These are phyloP conservation scores for Botrytis hyacinthi DNA, from an alignment of 2,329 filamentous ascomycete genomes.

Conservation along the genomic window DNA sequence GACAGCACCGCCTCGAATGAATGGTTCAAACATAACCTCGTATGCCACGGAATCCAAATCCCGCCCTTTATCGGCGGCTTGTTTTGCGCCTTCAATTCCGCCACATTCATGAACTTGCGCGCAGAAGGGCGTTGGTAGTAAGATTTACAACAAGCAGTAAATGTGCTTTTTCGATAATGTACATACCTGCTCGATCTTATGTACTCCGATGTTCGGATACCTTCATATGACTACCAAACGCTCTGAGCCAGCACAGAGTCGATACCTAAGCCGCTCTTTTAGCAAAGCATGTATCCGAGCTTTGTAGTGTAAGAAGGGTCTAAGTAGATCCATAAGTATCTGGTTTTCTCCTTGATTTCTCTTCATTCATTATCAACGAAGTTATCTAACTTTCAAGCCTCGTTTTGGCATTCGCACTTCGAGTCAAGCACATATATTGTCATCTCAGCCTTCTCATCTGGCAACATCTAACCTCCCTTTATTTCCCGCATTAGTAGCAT, in stretches of 20 bases:
- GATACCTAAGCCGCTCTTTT: constrained; percentile 9
- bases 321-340: constrained; percentile 6
- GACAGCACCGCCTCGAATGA: neutral
- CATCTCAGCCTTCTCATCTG: constrained; percentile 2
- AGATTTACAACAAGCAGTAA: neutral
- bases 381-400: constrained; percentile 4
- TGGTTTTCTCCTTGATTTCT: neutral
- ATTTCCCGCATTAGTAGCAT: neutral
- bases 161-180: neutral
- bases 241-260: constrained; percentile 4
- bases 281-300: neutral
- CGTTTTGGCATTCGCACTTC: neutral
- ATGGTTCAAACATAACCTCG: neutral
- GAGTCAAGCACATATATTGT: neutral
- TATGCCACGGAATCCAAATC: neutral
- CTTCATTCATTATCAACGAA: neutral
- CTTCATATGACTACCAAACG: constrained; percentile 4
- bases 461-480: neutral
- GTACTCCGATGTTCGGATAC: neutral
- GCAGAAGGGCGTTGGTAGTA: constrained; percentile 2
- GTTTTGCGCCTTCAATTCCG: neutral
- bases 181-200: neutral
- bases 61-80: neutral
- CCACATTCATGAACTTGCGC: neutral
- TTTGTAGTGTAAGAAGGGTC: neutral